Conservation (phyloP, 2,329 filamentous ascomycete species). For the Fusarium pilosicola region DNA sequence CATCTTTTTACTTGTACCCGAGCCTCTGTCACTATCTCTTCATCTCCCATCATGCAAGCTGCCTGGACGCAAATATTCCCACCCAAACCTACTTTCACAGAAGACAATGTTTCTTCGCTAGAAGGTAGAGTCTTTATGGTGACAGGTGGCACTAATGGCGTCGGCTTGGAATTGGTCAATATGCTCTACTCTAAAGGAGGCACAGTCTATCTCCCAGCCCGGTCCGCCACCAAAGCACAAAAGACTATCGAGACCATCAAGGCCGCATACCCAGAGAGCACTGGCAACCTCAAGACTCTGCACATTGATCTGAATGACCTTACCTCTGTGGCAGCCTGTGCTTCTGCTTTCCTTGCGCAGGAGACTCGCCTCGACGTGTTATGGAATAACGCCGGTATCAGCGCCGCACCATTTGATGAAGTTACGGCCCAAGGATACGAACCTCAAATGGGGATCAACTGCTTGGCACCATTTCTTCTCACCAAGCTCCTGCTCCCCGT, state of each 20-base stretch:
- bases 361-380: constrained; percentile 56
- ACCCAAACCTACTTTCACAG: constrained; percentile 40
- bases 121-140: constrained; percentile 57
- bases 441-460: constrained; percentile 47
- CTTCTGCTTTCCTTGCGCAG: constrained; percentile 47
- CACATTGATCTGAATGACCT: constrained; percentile 55
- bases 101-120: constrained; percentile 42
- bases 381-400: constrained; percentile 51
- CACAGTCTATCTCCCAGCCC: constrained; percentile 56
- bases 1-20: too few species aligned
- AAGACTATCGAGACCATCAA: constrained; percentile 45
- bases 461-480: constrained; percentile 48
- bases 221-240: not conserved
- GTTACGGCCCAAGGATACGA: constrained; percentile 46
- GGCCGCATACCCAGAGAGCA: not conserved
- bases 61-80: constrained; percentile 22
- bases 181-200: constrained; percentile 64
- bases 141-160: constrained; percentile 54
- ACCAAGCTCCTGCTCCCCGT: constrained; percentile 47
- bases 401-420: not conserved
- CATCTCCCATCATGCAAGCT: not conserved
- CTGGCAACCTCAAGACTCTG: constrained; percentile 44
- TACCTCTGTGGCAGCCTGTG: constrained; percentile 50
- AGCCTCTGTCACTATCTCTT: accelerated
- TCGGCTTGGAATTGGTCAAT: constrained; percentile 62